Percentiles rank a stretch among this genome's conserved stretches.
Conservation (phyloP, 257 asterid genomes). For the Leptodermis oblonga region DNA sequence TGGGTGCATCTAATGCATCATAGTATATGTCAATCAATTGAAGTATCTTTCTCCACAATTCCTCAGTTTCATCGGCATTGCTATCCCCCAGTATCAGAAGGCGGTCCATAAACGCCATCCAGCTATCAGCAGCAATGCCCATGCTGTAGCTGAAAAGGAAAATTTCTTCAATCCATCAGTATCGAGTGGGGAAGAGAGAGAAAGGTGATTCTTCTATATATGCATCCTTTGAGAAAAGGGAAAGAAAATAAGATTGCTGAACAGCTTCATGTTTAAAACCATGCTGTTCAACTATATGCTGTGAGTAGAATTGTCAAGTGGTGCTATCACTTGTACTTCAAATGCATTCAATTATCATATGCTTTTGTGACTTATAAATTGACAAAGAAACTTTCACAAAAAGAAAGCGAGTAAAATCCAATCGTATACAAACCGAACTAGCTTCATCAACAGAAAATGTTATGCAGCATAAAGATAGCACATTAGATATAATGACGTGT, state of each 20-base stretch:
- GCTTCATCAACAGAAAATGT: no score
- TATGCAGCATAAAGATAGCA: no score
- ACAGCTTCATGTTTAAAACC: no score
- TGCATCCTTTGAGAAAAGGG: no score
- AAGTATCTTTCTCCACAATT: conserved; percentile 36
- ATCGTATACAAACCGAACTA: no score
- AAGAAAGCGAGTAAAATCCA: not conserved
- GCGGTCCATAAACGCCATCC: conserved; percentile 70
- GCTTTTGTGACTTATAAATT: not conserved
- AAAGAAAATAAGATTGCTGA: no score
- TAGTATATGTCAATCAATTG: conserved; percentile 62
- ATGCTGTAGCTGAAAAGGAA: conserved; percentile 46
- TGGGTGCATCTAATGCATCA: conserved; percentile 83
- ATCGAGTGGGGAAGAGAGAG: no score
- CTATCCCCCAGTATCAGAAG: conserved; percentile 47
- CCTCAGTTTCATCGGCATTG: conserved; percentile 29
- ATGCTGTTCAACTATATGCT: no score
- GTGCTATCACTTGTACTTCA: not conserved
- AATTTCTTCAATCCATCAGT: not conserved
- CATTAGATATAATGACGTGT: not conserved
- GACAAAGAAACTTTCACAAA: not conserved
- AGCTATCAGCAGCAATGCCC: conserved; percentile 66
- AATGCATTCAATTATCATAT: not conserved
- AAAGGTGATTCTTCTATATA: no score
- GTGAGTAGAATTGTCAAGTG: not conserved